Evolutionary conservation across 371 early-diverging fungal species (phyloP).

Genomic region (Mucor sp.): DNA sequence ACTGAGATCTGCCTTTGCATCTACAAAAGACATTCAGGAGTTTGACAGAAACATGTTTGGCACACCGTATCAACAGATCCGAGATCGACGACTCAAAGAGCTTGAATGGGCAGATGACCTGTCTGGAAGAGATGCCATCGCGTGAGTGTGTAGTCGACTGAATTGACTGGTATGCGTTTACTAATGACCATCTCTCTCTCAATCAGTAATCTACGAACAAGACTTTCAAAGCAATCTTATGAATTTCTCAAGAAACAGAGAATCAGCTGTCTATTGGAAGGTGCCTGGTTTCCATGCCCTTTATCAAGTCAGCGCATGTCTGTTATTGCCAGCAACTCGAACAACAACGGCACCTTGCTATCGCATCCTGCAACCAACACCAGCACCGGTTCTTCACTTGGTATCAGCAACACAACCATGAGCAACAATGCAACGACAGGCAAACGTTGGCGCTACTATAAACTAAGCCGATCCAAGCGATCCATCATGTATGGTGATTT

Average conservation of each 20-base stretch:
- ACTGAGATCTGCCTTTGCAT: constrained; percentile 45
- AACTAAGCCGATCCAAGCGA: constrained; percentile 63
- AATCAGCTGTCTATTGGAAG: constrained; percentile 63
- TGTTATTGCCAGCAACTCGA: constrained; percentile 5
- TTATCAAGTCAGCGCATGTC: constrained; percentile 20
- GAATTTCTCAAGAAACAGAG: constrained; percentile 75
- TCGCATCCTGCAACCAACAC: not conserved
- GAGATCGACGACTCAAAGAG: constrained; percentile 70
- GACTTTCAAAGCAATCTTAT: constrained; percentile 67
- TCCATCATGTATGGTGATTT: constrained; percentile 73
- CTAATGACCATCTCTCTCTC: too few relatives aligned
- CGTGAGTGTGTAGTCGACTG: too few relatives aligned
- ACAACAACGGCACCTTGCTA: not conserved
- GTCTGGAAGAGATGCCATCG: constrained; percentile 62
- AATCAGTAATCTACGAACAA: constrained; percentile 63
- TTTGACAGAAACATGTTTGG: constrained; percentile 69
- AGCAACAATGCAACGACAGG: constrained; percentile 3
- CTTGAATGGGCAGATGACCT: constrained; percentile 73
- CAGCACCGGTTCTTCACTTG: constrained; percentile 2
- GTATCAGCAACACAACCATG: not conserved
- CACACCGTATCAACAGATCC: constrained; percentile 63
- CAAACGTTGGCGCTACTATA: constrained; percentile 64
- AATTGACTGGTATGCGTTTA: too few relatives aligned
- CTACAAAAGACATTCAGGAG: constrained; percentile 41
- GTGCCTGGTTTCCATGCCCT: constrained; percentile 75